Base-by-base conservation (phyloP, 169 alveolate genomes). In the Pseudocohnilembus persalinus region DNA sequence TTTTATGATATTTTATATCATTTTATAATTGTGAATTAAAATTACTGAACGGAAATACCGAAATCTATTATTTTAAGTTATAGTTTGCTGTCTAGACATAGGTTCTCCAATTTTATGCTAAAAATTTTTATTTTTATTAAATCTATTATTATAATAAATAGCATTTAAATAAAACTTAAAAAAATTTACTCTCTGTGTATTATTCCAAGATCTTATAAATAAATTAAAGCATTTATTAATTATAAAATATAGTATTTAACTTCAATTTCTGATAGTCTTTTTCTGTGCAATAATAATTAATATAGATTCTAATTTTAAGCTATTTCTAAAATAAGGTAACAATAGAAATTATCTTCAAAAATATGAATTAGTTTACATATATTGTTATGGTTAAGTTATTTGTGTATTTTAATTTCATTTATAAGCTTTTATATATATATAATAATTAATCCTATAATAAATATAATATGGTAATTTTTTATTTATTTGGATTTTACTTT, bases 11-110 rank as follows among this genome's bases (percentile, higher is more conserved):
- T n/a, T n/a, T n/a, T n/a, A n/a, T n/a, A n/a, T n/a, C n/a, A n/a
- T n/a, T n/a, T n/a, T n/a, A n/a, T n/a, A n/a, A n/a, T n/a, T n/a
- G n/a, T n/a, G n/a, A n/a, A n/a, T n/a, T n/a, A n/a, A n/a, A n/a
- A 86, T 31, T 90, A 75, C 80, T 85, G 79, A 26, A 96, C 88
- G 11, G 97, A 96, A 25, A 94, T 88, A 28, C 98, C 98, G 77
- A 95, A 94, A 83, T 95, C 98, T 29, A 97, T 97, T 75, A 93
- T 81, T 87, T 95, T 95, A 20, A 95, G 77, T 86, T 93, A 94
- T 97, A 94, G 91, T 79, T 90, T 89, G 33, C 91, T 96, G 32
- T 89, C 89, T 27, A 95, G 76, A 85, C 94, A 95, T 63, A 95
- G 84, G 80, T 95, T 95, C 1, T 97, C 96, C n/a, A 95, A 87